These are phyloP conservation scores for Diaporthe vexans DNA, from an alignment of 2,329 filamentous ascomycete species.

Conservation along the genomic window DNA sequence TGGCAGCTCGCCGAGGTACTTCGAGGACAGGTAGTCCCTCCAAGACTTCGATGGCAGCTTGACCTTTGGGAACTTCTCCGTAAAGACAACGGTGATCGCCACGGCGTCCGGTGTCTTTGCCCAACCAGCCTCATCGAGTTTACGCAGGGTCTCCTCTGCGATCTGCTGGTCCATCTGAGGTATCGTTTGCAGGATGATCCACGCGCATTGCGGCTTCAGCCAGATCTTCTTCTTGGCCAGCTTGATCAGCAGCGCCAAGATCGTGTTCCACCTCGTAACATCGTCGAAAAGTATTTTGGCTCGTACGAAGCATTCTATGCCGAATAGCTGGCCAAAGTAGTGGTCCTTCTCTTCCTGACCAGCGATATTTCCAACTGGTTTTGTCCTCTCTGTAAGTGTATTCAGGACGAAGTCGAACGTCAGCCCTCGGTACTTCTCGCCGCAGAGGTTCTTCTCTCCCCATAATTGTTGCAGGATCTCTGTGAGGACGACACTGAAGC, in stretches of 20 bases:
- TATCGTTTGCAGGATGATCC: slow-evolving; percentile 82
- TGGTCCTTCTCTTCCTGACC: slow-evolving; percentile 88
- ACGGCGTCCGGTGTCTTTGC: slow-evolving; percentile 89
- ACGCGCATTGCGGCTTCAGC: slow-evolving; percentile 90
- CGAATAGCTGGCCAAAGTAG: slow-evolving; percentile 88
- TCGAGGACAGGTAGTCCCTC: slow-evolving; percentile 80
- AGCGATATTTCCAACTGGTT: slow-evolving; percentile 65
- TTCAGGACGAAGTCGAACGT: slow-evolving; percentile 69
- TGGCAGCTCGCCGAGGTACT: slow-evolving; percentile 77
- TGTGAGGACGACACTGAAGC: slow-evolving; percentile 90
- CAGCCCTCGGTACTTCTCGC: slow-evolving; percentile 64
- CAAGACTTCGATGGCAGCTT: slow-evolving; percentile 79
- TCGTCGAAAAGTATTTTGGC: slow-evolving; percentile 78
- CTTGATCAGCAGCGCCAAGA: slow-evolving; percentile 81
- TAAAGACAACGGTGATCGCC: slow-evolving; percentile 85
- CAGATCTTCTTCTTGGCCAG: slow-evolving; percentile 87
- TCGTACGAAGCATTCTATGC: slow-evolving; percentile 86
- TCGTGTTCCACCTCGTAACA: slow-evolving; percentile 71
- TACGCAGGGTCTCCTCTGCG: slow-evolving; percentile 73
- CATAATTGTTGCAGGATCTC: slow-evolving; percentile 83
- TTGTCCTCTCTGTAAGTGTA: slow-evolving; percentile 69
- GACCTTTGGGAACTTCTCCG: slow-evolving; percentile 73
- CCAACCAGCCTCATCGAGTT: slow-evolving; percentile 74
- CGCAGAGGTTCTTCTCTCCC: slow-evolving; percentile 60
- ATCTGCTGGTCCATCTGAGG: slow-evolving; percentile 71